Conservation (phyloP, 176 grass and related monocot species). For the Paspalum notatum region DNA sequence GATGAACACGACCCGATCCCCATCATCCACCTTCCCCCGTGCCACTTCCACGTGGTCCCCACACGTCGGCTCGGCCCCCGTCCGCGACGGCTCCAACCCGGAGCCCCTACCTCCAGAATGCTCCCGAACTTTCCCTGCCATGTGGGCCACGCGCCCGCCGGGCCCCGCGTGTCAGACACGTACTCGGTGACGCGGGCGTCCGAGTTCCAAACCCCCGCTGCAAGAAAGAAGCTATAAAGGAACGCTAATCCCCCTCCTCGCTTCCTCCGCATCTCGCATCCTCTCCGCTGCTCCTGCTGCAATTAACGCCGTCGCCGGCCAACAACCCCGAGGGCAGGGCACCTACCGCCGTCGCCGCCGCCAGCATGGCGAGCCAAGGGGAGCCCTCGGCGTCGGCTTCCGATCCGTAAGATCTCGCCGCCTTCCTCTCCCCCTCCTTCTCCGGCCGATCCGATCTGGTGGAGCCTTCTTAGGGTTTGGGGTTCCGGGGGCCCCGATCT, state of each 20-base stretch:
- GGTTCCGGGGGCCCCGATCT: constrained; percentile 25
- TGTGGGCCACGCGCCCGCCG: accelerated
- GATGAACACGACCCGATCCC: background rate
- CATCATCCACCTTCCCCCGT: background rate
- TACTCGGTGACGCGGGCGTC: background rate
- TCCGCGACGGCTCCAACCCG: background rate
- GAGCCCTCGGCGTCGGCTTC: constrained; percentile 62
- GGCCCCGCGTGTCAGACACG: background rate
- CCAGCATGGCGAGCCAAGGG: constrained; percentile 57
- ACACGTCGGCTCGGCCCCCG: background rate
- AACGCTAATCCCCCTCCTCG: background rate
- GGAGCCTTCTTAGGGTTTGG: constrained; percentile 11
- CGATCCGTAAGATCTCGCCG: constrained; percentile 63
- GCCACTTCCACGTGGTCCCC: constrained; percentile 16
- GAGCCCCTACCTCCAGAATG: background rate
- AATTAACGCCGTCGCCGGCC: constrained; percentile 11
- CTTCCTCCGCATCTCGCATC: background rate
- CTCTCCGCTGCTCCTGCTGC: constrained; percentile 7
- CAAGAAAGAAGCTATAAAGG: constrained; percentile 55
- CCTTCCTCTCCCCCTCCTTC: background rate
- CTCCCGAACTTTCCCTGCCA: background rate
- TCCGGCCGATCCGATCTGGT: constrained; percentile 36
- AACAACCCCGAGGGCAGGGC: background rate
- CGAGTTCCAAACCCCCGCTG: constrained; percentile 3
- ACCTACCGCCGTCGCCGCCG: background rate